Evolutionary conservation across 495 filamentous ascomycete genomes (phyloP), one percentile per base, ranked within the genome.

Genomic region (Trichoderma parareesei): DNA sequence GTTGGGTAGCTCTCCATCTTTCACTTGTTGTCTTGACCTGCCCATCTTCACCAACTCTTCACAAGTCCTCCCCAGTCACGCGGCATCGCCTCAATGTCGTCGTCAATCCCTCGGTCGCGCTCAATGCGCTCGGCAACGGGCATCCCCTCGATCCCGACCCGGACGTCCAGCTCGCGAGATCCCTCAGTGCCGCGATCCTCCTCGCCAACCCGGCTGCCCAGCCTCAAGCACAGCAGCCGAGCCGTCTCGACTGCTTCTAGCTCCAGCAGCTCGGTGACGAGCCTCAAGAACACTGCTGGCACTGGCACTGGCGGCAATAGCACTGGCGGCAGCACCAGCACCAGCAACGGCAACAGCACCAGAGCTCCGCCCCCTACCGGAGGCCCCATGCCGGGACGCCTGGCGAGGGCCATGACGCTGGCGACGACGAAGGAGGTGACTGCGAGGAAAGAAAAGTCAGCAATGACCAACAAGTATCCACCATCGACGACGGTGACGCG

Each of bases 151-250:
- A 57, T 57, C 10, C 53, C 53, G 27, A 57, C 53, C 9, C 16
- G 53, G 16, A 35, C 53, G 20, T 57, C 53, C 16, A 57, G 53
- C 27, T 35, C 53, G 8, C 53, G 53, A 57, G 53, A 57, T 8
- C 20, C 53, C 7, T 57, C 53, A 37, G 27, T 13, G 13, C 14
- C 64, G 40, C 68, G 74, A 65, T 70, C 60, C 53, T 60, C 61
- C 11, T 84, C 81, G 41, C 80, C 81, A 2, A 84, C 78, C 66
- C 72, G 79, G 65, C 67, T 83, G 43, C 80, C 80, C 18, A 57
- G 53, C 33, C 69, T 78, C 68, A 80, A 77, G 69, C 72, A 74
- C 37, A 63, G 68, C 1, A 74, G 70, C 68, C 72, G 67, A 27
- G 72, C 71, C 27, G 69, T 65, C 16, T 68, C 72, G 2, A 64